These are phyloP conservation scores for Trichosporon ovoides DNA, from an alignment of 1,284 basidiomycete genomes.

Conservation along the genomic window DNA sequence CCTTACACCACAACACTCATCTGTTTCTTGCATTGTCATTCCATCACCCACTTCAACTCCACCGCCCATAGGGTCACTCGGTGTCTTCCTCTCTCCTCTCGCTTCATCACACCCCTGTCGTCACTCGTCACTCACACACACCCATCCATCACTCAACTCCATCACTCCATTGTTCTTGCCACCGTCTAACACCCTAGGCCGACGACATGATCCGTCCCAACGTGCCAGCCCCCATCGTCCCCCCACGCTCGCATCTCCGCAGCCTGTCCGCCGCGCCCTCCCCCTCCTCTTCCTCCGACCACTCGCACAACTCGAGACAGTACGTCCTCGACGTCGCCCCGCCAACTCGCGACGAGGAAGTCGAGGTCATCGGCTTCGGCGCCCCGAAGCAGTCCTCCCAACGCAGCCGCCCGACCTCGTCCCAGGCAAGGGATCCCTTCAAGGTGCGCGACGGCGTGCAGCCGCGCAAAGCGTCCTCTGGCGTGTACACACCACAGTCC, in stretches of 20 bases:
- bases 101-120: no score
- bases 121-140: no score
- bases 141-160: no score
- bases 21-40: no score
- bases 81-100: no score
- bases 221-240: constrained; percentile 10
- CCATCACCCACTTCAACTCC: no score
- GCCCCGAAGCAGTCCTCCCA: no score
- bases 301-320: background rate
- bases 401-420: constrained; percentile 11
- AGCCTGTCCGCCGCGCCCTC: background rate
- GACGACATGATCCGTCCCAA: background rate
- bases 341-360: constrained; percentile 1
- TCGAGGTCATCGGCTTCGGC: constrained; percentile 5
- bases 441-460: constrained; percentile 12
- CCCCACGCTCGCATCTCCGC: constrained; percentile 18
- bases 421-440: constrained; percentile 9
- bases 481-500: constrained; percentile 21
- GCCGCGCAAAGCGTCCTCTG: constrained; percentile 12
- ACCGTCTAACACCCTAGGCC: background rate
- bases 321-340: constrained; percentile 16
- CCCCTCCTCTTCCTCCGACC: background rate
- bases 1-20: no score
- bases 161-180: background rate
- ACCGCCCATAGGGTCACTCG: no score